phyloP scores from a whole-genome alignment of 495 filamentous ascomycete genomes.

The Podospora pseudopauciseta region DNA sequence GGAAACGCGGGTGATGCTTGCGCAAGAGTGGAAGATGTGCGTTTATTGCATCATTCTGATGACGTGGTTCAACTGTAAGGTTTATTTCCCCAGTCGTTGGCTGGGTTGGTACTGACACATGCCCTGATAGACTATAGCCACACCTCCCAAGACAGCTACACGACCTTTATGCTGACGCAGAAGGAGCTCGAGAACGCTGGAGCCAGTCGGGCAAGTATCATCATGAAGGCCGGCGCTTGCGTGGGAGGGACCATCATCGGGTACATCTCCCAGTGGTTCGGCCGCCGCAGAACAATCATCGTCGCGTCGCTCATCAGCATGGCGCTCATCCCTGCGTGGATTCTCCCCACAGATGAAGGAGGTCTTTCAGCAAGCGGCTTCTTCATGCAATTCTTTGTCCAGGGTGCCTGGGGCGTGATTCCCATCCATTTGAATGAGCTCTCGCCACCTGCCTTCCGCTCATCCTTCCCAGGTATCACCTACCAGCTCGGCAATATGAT shows the following conservation, averaged over 20 bases:
- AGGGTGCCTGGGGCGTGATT: conserved; percentile 75
- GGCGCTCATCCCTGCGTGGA: conserved; percentile 66
- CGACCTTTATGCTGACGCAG: conserved; percentile 66
- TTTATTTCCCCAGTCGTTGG: neutral
- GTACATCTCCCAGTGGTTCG: conserved; percentile 67
- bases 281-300: conserved; percentile 65
- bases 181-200: conserved; percentile 58
- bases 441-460: conserved; percentile 69
- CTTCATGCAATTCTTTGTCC: conserved; percentile 74
- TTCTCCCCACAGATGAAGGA: conserved; percentile 56
- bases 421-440: conserved; percentile 79
- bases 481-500: conserved; percentile 79
- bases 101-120: neutral
- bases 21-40: conserved; percentile 65
- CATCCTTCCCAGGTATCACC: conserved; percentile 60
- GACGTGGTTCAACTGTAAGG: conserved; percentile 57
- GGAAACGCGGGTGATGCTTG: conserved; percentile 60
- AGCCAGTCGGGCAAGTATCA: conserved; percentile 65
- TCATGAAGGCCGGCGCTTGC: conserved; percentile 71
- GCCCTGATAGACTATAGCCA: conserved; percentile 54
- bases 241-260: conserved; percentile 70
- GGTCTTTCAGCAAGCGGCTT: conserved; percentile 64
- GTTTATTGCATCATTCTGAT: conserved; percentile 69
- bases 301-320: conserved; percentile 54
- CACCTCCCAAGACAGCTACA: conserved; percentile 71